Evolutionary conservation across 768 basidiomycete species (phyloP).

Genomic region (Boletus subparvulus): DNA sequence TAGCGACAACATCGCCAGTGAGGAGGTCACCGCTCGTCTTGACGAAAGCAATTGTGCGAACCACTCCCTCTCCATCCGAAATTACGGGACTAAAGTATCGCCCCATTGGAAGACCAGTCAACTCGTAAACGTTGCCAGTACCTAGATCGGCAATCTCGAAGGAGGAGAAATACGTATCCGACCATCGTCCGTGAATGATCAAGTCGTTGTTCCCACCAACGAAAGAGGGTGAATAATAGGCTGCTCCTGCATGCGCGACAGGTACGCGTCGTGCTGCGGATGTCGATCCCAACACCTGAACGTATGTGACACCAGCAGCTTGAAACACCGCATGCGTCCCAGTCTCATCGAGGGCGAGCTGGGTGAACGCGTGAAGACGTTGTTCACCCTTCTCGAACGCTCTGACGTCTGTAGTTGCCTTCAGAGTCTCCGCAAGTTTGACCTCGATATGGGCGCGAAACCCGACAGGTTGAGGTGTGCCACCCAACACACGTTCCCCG

Average conservation of each 20-base stretch:
- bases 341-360: slow-evolving; percentile 53
- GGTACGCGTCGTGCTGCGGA: slow-evolving; percentile 43
- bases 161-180: slow-evolving; percentile 56
- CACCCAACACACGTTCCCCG: slow-evolving; percentile 49
- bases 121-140: slow-evolving; percentile 43
- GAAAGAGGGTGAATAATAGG: slow-evolving; percentile 72
- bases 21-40: slow-evolving; percentile 59
- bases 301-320: slow-evolving; percentile 51
- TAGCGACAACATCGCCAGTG: slow-evolving; percentile 65
- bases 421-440: slow-evolving; percentile 59
- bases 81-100: slow-evolving; percentile 63
- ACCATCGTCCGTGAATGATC: slow-evolving; percentile 69
- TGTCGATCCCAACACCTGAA: slow-evolving; percentile 24
- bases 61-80: slow-evolving; percentile 41
- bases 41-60: slow-evolving; percentile 58
- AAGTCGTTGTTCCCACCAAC: slow-evolving; percentile 39
- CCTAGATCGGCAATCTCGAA: slow-evolving; percentile 63
- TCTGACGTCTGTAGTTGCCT: slow-evolving; percentile 48
- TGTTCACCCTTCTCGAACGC: slow-evolving; percentile 55
- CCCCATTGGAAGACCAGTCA: slow-evolving; percentile 60
- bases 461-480: slow-evolving; percentile 47
- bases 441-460: slow-evolving; percentile 67
- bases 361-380: slow-evolving; percentile 60
- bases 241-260: slow-evolving; percentile 42
- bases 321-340: slow-evolving; percentile 61